Conservation (phyloP, 345 rosid species). For the Sonneratia alba region DNA sequence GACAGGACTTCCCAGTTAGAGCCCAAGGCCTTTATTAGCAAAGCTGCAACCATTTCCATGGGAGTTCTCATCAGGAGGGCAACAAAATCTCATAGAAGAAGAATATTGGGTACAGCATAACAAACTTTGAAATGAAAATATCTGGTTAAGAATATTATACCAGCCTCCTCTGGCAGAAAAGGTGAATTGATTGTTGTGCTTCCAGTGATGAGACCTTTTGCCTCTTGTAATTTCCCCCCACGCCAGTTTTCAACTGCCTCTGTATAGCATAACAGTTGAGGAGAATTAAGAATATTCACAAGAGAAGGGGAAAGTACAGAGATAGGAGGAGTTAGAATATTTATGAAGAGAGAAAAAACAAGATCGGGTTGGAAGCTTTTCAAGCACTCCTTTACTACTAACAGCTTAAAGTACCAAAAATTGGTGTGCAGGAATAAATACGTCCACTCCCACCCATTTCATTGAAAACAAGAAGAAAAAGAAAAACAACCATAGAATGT, state of each 20-base stretch:
- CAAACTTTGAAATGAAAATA: conserved; percentile 1
- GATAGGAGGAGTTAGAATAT: background rate
- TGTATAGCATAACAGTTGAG: conserved; percentile 20
- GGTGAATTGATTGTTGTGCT: conserved; percentile 38
- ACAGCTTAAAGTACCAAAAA: background rate
- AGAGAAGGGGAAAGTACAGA: background rate
- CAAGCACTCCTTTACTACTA: background rate
- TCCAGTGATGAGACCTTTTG: conserved; percentile 37
- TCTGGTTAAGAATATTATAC: conserved; percentile 23
- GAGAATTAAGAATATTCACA: background rate
- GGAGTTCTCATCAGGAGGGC: background rate
- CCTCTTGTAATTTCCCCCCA: conserved; percentile 62
- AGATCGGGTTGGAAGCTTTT: background rate
- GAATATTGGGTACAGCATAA: background rate
- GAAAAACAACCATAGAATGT: background rate
- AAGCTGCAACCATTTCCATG: conserved; percentile 26
- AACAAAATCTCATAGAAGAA: conserved; percentile 1
- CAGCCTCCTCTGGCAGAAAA: conserved; percentile 57
- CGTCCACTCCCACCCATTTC: background rate
- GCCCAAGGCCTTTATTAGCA: conserved; percentile 66
- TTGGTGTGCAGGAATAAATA: background rate
- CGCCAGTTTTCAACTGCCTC: conserved; percentile 91
- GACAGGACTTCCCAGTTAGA: conserved; percentile 65
- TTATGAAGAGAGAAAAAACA: background rate
- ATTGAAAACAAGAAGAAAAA: background rate